These are phyloP conservation scores for Pichia californica DNA, from an alignment of 805 yeast species.

Conservation along the genomic window DNA sequence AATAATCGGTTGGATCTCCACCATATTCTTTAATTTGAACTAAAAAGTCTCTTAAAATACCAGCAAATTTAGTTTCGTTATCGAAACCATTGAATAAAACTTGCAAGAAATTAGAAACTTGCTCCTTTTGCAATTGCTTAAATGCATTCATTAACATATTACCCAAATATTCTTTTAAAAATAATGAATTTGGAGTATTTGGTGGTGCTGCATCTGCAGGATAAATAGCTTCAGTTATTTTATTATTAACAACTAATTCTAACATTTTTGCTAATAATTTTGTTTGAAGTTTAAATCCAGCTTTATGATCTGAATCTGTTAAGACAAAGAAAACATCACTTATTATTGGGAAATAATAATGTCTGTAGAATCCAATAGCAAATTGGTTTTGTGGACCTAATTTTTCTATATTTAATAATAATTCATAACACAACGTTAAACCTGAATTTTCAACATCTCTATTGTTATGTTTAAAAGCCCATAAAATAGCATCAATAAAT, in stretches of 20 bases:
- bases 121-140: conserved; percentile 81
- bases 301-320: conserved; percentile 96
- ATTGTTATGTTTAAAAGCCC: conserved; percentile 98
- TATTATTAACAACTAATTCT: conserved; percentile 71
- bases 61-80: conserved; percentile 70
- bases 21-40: conserved; percentile 95
- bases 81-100: conserved; percentile 70
- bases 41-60: conserved; percentile 86
- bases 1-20: conserved; percentile 90
- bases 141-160: conserved; percentile 83
- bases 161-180: conserved; percentile 72
- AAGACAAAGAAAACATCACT: conserved; percentile 89
- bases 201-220: conserved; percentile 72
- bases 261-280: conserved; percentile 78
- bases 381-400: conserved; percentile 59
- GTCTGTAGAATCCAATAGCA: conserved; percentile 80
- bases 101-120: conserved; percentile 71
- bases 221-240: conserved; percentile 73
- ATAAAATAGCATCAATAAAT: conserved; percentile 86
- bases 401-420: conserved; percentile 77
- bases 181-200: conserved; percentile 78
- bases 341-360: conserved; percentile 80
- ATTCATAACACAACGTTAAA: conserved; percentile 72
- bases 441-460: conserved; percentile 96
- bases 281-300: conserved; percentile 87